These are phyloP conservation scores for Emmonsiellopsis sp. DNA, from an alignment of 2,329 filamentous ascomycete genomes.

Conservation along the genomic window DNA sequence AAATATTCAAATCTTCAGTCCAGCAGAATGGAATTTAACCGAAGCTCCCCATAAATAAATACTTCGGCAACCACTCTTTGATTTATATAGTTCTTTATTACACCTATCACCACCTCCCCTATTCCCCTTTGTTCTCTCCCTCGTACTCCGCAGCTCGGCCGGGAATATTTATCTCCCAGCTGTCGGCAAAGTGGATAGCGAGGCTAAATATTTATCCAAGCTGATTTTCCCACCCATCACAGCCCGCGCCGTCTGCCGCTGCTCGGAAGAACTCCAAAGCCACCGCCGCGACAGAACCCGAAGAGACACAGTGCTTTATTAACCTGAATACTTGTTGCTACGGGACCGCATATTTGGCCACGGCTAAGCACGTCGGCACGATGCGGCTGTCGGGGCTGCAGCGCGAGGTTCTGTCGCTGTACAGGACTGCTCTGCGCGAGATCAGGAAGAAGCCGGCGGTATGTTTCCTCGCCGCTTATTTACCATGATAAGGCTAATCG, in stretches of 20 bases:
- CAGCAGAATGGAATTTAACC: too few species aligned
- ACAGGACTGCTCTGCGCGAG: constrained; percentile 75
- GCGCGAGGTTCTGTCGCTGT: constrained; percentile 75
- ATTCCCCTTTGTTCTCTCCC: not conserved
- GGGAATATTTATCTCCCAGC: not conserved
- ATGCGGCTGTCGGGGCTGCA: constrained; percentile 68
- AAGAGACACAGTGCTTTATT: too few species aligned
- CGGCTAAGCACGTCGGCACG: not conserved
- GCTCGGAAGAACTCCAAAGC: not conserved
- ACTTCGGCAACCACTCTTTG: not conserved
- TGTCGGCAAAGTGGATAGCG: not conserved
- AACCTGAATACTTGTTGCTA: too few species aligned
- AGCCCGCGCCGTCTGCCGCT: not conserved
- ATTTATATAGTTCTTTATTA: not conserved
- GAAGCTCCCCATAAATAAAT: too few species aligned
- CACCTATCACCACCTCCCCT: not conserved
- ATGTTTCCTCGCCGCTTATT: constrained; percentile 7
- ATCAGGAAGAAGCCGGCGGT: constrained; percentile 71
- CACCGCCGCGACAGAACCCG: not conserved
- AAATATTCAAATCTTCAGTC: too few species aligned
- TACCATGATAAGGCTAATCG: not conserved
- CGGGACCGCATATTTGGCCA: too few species aligned
- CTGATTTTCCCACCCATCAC: not conserved
- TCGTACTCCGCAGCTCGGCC: not conserved
- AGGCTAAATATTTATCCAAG: not conserved